Conservation (phyloP, 148 eudicot species). For the Camellia granthamiana region DNA sequence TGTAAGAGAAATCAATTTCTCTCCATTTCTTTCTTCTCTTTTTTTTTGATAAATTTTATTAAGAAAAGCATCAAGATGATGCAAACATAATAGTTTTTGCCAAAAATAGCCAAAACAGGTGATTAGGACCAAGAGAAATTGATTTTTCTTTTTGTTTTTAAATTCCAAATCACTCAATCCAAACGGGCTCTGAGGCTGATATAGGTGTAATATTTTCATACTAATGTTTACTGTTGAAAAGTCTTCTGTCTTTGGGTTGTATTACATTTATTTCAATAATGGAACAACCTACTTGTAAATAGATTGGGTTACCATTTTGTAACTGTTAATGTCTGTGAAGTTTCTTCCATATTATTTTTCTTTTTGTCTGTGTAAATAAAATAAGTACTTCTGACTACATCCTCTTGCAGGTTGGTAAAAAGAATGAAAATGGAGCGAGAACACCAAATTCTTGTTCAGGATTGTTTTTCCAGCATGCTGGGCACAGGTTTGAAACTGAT, state of each 20-base stretch:
- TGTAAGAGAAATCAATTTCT: too few relatives aligned
- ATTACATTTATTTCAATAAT: not conserved
- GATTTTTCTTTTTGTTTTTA: too few relatives aligned
- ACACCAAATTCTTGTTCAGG: slow-evolving; percentile 61
- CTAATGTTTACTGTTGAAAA: too few relatives aligned
- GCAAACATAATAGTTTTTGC: too few relatives aligned
- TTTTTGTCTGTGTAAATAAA: not conserved
- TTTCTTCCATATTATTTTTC: not conserved
- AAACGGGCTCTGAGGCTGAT: too few relatives aligned
- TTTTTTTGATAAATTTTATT: too few relatives aligned
- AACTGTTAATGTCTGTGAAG: not conserved
- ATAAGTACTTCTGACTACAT: not conserved
- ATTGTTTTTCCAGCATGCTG: slow-evolving; percentile 87
- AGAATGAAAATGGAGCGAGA: slow-evolving; percentile 45
- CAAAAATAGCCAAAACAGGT: too few relatives aligned
- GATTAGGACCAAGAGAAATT: too few relatives aligned
- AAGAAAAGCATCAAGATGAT: too few relatives aligned
- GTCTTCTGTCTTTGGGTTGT: not conserved
- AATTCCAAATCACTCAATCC: too few relatives aligned
- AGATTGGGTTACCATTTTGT: not conserved
- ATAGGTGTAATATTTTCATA: too few relatives aligned
- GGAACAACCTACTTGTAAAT: not conserved
- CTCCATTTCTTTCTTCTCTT: too few relatives aligned
- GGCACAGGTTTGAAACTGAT: slow-evolving; percentile 67
- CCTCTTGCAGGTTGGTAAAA: slow-evolving; percentile 61